These are phyloP conservation scores for Pleurotus ostreatus DNA, from an alignment of 768 basidiomycete species.

Conservation along the genomic window DNA sequence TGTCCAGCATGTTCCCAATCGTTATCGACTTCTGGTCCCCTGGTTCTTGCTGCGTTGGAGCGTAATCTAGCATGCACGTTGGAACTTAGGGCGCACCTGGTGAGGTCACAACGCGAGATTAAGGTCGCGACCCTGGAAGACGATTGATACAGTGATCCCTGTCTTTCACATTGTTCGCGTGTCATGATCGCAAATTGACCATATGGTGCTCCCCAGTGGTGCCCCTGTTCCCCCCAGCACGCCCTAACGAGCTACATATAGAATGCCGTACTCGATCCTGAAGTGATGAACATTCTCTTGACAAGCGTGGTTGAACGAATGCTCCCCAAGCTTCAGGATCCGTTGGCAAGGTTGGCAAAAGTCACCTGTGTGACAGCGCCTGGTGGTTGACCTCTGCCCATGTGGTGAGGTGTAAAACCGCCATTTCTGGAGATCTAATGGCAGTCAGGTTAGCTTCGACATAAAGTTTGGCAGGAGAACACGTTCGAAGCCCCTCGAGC, in stretches of 20 bases:
- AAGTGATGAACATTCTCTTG: background rate
- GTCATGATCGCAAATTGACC: constrained; percentile 4
- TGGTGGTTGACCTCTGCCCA: background rate
- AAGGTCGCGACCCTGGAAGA: background rate
- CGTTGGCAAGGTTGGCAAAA: background rate
- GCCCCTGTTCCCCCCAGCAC: background rate
- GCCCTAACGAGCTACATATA: background rate
- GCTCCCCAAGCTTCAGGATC: constrained; percentile 2
- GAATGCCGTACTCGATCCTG: background rate
- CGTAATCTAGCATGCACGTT: background rate
- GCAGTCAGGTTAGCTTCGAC: background rate
- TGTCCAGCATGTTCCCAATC: background rate
- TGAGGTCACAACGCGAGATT: background rate
- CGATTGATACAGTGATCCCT: constrained; percentile 1
- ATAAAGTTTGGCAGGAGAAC: background rate
- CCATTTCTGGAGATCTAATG: constrained; percentile 8
- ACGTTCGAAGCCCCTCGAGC: background rate
- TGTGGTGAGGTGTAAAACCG: background rate
- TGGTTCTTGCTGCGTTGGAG: background rate
- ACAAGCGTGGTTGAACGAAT: background rate
- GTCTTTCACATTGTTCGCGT: background rate
- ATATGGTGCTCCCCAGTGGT: background rate
- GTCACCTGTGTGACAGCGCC: constrained; percentile 1
- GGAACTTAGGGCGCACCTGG: background rate
- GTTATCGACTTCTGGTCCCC: background rate